phyloP scores from a whole-genome alignment of 257 asterid species.

The Capsicum pubescens region DNA sequence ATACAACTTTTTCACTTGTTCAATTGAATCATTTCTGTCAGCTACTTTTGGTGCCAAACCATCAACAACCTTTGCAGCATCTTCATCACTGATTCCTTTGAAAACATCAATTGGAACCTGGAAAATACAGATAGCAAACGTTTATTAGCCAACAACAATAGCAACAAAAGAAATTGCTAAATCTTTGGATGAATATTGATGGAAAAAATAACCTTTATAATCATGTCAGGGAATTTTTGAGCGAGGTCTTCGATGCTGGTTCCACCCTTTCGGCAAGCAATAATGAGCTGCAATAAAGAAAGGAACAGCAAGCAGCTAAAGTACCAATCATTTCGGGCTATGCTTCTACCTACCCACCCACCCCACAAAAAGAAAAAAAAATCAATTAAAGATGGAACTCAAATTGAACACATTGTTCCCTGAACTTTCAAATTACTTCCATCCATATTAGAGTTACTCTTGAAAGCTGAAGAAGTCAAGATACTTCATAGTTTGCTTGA shows the following conservation, averaged over 20 bases:
- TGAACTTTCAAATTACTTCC: background rate
- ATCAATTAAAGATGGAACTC: background rate
- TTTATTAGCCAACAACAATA: slow-evolving; percentile 12
- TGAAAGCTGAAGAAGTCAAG: background rate
- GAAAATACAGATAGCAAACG: slow-evolving; percentile 24
- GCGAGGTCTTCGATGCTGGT: slow-evolving; percentile 99
- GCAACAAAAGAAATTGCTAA: background rate
- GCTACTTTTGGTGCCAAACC: slow-evolving; percentile 91
- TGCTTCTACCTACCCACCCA: no score
- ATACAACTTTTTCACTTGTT: slow-evolving; percentile 96
- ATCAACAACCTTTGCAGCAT: slow-evolving; percentile 98
- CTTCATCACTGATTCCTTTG: slow-evolving; percentile 92
- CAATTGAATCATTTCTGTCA: slow-evolving; percentile 82
- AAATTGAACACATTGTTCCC: background rate
- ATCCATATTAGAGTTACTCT: background rate
- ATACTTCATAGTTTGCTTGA: background rate
- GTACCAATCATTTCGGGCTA: background rate
- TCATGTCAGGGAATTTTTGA: slow-evolving; percentile 92
- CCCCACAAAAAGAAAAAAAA: no score
- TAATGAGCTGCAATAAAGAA: slow-evolving; percentile 69
- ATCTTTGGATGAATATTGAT: slow-evolving; percentile 30
- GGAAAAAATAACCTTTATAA: slow-evolving; percentile 68
- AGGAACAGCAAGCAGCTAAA: background rate
- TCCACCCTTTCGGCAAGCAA: slow-evolving; percentile 96
- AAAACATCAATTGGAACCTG: slow-evolving; percentile 96